Evolutionary conservation across 495 filamentous ascomycete species (phyloP).

Genomic region (Trichoderma reesei): DNA sequence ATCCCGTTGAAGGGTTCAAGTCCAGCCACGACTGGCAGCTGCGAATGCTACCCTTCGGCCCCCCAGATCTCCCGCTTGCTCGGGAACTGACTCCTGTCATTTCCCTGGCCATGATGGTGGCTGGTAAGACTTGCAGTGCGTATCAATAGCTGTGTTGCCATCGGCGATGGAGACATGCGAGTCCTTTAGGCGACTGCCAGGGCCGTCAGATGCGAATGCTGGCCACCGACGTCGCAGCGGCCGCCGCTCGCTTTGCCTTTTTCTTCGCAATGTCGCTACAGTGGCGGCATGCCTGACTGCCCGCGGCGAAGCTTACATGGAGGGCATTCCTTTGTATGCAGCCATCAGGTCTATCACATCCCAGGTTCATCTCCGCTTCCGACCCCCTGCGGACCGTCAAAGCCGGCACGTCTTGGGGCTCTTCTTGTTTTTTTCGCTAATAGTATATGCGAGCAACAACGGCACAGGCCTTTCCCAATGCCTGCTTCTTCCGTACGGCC

Average conservation of each 20-base stretch:
- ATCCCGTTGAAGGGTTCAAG: neutral
- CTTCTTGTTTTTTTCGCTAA: neutral
- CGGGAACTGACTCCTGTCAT: neutral
- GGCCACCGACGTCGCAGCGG: neutral
- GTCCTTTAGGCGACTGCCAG: neutral
- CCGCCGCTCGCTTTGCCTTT: neutral
- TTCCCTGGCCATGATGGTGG: neutral
- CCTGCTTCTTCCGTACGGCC: neutral
- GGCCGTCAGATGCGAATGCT: neutral
- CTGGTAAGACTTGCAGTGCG: neutral
- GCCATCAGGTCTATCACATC: neutral
- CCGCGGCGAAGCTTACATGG: neutral
- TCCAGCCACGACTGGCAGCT: neutral
- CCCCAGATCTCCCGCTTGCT: neutral
- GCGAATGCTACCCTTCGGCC: neutral
- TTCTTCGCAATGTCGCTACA: neutral
- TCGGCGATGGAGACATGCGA: neutral
- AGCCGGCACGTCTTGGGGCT: neutral
- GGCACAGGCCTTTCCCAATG: neutral
- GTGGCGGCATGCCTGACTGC: neutral
- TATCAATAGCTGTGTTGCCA: neutral
- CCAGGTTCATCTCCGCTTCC: neutral
- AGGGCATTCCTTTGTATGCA: neutral
- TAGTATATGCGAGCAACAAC: neutral
- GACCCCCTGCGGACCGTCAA: neutral